Conservation (phyloP, 148 eudicot genomes). For the Chenopodium quinoa region DNA sequence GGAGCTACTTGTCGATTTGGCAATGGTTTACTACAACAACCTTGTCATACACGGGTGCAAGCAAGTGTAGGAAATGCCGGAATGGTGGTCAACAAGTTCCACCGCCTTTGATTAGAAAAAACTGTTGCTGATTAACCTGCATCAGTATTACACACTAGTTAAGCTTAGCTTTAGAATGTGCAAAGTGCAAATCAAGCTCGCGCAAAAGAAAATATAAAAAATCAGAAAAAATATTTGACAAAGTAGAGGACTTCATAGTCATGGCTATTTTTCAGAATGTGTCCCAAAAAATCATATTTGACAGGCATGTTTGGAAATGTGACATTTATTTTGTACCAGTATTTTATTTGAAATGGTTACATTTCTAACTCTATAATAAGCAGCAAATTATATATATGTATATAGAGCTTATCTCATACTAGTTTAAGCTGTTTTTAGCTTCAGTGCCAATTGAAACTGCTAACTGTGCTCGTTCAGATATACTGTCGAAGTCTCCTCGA, state of each 20-base stretch:
- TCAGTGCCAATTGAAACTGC: slow-evolving; percentile 50
- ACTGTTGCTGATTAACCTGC: slow-evolving; percentile 6
- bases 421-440: slow-evolving; percentile 41
- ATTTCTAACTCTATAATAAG: not conserved
- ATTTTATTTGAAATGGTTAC: no score
- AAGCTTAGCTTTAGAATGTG: not conserved
- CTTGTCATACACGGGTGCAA: not conserved
- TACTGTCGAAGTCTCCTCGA: slow-evolving; percentile 41
- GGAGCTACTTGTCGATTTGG: not conserved
- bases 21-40: not conserved
- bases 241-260: not conserved
- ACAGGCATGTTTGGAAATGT: not conserved
- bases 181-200: not conserved
- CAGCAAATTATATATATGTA: not conserved
- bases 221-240: not conserved
- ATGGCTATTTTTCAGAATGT: not conserved
- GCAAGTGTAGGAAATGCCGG: not conserved
- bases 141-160: not conserved
- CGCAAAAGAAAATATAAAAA: not conserved
- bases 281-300: not conserved
- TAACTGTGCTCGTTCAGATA: slow-evolving; percentile 47
- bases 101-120: not conserved
- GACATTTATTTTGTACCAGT: not conserved
- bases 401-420: not conserved
- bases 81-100: not conserved